Conservation (phyloP, 805 yeast genomes). For the Saturnispora besseyi region DNA sequence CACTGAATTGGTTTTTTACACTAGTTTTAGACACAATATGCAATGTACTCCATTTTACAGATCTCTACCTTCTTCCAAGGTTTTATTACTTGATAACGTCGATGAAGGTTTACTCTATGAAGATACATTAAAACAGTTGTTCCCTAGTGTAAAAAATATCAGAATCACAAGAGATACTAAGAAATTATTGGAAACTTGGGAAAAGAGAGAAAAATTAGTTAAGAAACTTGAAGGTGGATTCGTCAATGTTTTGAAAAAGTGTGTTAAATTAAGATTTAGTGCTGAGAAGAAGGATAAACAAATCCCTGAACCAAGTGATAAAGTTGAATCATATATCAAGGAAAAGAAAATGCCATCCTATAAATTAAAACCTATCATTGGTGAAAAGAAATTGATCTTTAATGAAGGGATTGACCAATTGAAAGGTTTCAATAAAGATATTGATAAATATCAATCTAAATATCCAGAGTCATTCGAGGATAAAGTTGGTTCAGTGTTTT, state of each 20-base stretch:
- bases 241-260: conserved; percentile 49
- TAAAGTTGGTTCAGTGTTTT: conserved; percentile 59
- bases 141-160: conserved; percentile 52
- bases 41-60: conserved; percentile 70
- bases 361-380: conserved; percentile 58
- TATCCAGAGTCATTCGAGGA: conserved; percentile 38
- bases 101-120: conserved; percentile 36
- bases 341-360: conserved; percentile 79
- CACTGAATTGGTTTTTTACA: conserved; percentile 65
- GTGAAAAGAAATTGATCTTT: conserved; percentile 80
- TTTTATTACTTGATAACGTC: conserved; percentile 64
- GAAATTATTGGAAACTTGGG: conserved; percentile 44
- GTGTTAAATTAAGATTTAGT: conserved; percentile 48
- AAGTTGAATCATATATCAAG: conserved; percentile 52
- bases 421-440: conserved; percentile 59
- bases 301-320: conserved; percentile 48
- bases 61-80: conserved; percentile 58
- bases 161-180: conserved; percentile 58
- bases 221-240: conserved; percentile 57
- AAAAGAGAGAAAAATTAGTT: conserved; percentile 56
- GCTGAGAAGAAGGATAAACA: conserved; percentile 49
- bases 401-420: conserved; percentile 60
- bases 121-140: conserved; percentile 47
- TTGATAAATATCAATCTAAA: conserved; percentile 46
- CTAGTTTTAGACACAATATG: conserved; percentile 60